A percentile compares a stretch with the other conserved stretches of the same genome.
Conservation (phyloP, 176 grass and related monocot species). For the Oryza meridionalis region DNA sequence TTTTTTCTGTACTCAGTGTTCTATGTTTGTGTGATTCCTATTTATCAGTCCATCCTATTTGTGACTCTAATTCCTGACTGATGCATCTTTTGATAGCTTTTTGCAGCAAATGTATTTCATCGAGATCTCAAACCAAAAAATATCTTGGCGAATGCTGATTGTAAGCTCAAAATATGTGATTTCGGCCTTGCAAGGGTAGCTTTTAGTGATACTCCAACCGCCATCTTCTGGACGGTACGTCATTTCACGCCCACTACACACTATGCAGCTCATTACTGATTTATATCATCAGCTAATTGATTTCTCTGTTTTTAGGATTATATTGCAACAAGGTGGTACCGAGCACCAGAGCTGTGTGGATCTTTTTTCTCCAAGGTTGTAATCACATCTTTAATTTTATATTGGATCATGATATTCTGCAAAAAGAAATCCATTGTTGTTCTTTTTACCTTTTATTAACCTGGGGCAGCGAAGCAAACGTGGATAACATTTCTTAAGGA, state of each 20-base stretch:
- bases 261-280: constrained; percentile 2
- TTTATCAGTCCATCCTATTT: constrained; percentile 14
- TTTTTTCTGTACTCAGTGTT: background rate
- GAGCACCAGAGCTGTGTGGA: constrained; percentile 95
- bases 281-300: constrained; percentile 28
- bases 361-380: constrained; percentile 97
- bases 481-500: constrained; percentile 20
- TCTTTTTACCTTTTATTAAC: background rate
- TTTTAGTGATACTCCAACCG: constrained; percentile 90
- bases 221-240: constrained; percentile 95
- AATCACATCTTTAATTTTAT: constrained; percentile 13
- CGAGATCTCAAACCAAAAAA: constrained; percentile 99
- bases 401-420: background rate
- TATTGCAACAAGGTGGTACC: constrained; percentile 98
- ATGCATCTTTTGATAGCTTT: constrained; percentile 54
- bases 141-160: constrained; percentile 96
- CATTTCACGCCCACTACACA: constrained; percentile 2
- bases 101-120: constrained; percentile 96
- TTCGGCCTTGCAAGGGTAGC: constrained; percentile 95
- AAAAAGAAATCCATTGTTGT: background rate
- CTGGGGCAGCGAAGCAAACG: constrained; percentile 13
- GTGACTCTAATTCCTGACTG: constrained; percentile 33
- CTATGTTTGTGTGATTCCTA: background rate
- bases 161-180: constrained; percentile 99
- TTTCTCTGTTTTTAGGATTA: constrained; percentile 73